Conservation (phyloP, 2,329 filamentous ascomycete genomes). For the Penicillium fuscoglaucum region DNA sequence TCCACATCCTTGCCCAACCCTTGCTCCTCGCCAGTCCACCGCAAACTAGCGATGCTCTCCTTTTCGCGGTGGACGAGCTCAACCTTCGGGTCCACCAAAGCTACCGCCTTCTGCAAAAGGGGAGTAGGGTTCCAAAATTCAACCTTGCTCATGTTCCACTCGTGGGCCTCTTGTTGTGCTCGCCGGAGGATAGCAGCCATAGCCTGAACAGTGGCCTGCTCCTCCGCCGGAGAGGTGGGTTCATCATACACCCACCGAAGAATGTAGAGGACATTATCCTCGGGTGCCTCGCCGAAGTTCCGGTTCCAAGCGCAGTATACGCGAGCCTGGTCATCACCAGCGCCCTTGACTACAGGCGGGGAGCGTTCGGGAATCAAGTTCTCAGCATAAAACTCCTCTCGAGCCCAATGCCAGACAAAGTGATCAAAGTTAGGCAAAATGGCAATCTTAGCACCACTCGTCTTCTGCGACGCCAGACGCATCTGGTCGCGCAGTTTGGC, state of each 20-base stretch:
- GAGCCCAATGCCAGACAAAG: constrained; percentile 73
- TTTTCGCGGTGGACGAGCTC: constrained; percentile 48
- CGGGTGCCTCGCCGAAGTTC: constrained; percentile 38
- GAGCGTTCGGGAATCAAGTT: constrained; percentile 57
- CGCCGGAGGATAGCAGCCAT: constrained; percentile 65
- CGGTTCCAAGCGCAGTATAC: constrained; percentile 47
- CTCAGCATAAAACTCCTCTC: constrained; percentile 74
- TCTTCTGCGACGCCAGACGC: constrained; percentile 45
- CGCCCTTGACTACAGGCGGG: constrained; percentile 66
- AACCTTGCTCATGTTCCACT: constrained; percentile 70
- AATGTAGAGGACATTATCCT: constrained; percentile 45
- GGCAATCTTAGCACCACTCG: constrained; percentile 58
- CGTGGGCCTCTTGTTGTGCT: constrained; percentile 68
- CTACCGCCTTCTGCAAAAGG: constrained; percentile 48
- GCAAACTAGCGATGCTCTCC: constrained; percentile 48
- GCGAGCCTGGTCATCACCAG: constrained; percentile 54
- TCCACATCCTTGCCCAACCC: constrained; percentile 43
- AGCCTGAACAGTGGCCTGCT: constrained; percentile 52
- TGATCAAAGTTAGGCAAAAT: constrained; percentile 67
- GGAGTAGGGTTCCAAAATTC: constrained; percentile 81
- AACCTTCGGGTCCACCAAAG: constrained; percentile 38
- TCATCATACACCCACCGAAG: constrained; percentile 46
- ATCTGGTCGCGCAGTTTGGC: constrained; percentile 65
- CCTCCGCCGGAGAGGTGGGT: constrained; percentile 41
- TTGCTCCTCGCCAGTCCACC: constrained; percentile 46